phyloP scores from a whole-genome alignment of 768 basidiomycete genomes.

The Suillus bovinus region DNA sequence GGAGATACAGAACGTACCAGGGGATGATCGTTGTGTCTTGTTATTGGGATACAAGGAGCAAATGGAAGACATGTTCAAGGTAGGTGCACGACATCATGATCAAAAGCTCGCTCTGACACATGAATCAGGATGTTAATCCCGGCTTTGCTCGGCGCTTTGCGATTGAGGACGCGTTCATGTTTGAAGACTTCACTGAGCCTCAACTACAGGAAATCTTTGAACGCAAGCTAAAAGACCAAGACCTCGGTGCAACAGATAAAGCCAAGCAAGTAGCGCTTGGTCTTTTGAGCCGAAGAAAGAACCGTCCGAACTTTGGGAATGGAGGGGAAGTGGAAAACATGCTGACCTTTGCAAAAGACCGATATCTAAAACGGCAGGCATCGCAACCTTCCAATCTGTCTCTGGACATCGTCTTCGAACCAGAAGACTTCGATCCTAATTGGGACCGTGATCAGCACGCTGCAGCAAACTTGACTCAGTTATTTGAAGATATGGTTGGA shows the following conservation, averaged over 20 bases:
- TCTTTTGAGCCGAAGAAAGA: constrained; percentile 34
- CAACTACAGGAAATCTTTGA: constrained; percentile 55
- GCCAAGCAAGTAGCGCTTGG: constrained; percentile 61
- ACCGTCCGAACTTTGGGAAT: constrained; percentile 65
- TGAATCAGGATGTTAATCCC: constrained; percentile 62
- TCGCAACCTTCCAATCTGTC: constrained; percentile 20
- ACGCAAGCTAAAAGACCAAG: constrained; percentile 55
- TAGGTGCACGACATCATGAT: constrained; percentile 19
- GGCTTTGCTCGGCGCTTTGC: constrained; percentile 66
- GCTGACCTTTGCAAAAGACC: constrained; percentile 50
- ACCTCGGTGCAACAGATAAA: constrained; percentile 53
- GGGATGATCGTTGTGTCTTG: constrained; percentile 70
- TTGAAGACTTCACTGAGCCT: constrained; percentile 59
- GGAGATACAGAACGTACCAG: constrained; percentile 66
- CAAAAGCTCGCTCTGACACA: neutral
- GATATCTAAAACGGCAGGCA: constrained; percentile 42
- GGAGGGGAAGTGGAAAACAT: constrained; percentile 66
- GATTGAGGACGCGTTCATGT: constrained; percentile 68
- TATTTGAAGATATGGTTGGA: constrained; percentile 67
- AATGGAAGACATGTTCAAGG: constrained; percentile 78
- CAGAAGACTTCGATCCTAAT: constrained; percentile 61
- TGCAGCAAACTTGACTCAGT: constrained; percentile 46
- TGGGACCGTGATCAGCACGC: constrained; percentile 51
- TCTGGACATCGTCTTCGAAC: constrained; percentile 35
- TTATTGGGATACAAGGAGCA: constrained; percentile 64